phyloP scores from a whole-genome alignment of 2,329 filamentous ascomycete species.

The Thelonectria olida region DNA sequence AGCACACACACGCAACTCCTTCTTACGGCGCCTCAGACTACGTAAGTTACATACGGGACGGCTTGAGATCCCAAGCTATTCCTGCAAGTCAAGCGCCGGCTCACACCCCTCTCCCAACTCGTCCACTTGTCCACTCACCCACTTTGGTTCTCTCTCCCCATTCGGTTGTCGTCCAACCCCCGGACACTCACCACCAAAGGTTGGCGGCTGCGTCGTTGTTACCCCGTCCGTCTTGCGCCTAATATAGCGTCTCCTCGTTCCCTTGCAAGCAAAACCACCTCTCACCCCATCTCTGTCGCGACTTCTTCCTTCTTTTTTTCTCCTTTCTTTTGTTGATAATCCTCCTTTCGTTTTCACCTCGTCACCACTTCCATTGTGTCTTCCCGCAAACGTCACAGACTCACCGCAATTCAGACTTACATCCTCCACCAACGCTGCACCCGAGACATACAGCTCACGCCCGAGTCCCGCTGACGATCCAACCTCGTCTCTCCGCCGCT shows the following conservation, averaged over 20 bases:
- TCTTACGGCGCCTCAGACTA: not conserved
- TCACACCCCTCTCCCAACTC: slow-evolving; percentile 42
- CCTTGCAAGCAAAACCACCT: slow-evolving; percentile 39
- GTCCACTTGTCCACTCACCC: slow-evolving; percentile 36
- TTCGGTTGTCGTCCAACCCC: slow-evolving; percentile 38
- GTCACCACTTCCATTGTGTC: not conserved
- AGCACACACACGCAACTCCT: slow-evolving; percentile 19
- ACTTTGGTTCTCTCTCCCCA: slow-evolving; percentile 36
- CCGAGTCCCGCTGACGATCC: slow-evolving; percentile 33
- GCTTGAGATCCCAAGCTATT: slow-evolving; percentile 38
- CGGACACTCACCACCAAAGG: slow-evolving; percentile 37
- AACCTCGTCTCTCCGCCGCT: slow-evolving; percentile 35
- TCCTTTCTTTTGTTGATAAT: slow-evolving; percentile 23
- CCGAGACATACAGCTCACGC: slow-evolving; percentile 43
- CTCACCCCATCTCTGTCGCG: slow-evolving; percentile 33
- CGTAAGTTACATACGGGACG: slow-evolving; percentile 21
- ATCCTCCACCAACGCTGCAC: slow-evolving; percentile 34
- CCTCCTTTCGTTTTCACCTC: slow-evolving; percentile 24
- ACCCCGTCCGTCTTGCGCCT: slow-evolving; percentile 33
- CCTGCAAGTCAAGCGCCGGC: slow-evolving; percentile 45
- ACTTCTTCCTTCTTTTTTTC: slow-evolving; percentile 25
- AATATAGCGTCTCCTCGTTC: slow-evolving; percentile 25
- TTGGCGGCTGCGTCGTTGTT: slow-evolving; percentile 37
- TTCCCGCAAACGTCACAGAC: slow-evolving; percentile 14
- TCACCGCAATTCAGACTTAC: slow-evolving; percentile 36